Conservation (phyloP, 495 filamentous ascomycete genomes). For the Daldinia caldariorum region DNA sequence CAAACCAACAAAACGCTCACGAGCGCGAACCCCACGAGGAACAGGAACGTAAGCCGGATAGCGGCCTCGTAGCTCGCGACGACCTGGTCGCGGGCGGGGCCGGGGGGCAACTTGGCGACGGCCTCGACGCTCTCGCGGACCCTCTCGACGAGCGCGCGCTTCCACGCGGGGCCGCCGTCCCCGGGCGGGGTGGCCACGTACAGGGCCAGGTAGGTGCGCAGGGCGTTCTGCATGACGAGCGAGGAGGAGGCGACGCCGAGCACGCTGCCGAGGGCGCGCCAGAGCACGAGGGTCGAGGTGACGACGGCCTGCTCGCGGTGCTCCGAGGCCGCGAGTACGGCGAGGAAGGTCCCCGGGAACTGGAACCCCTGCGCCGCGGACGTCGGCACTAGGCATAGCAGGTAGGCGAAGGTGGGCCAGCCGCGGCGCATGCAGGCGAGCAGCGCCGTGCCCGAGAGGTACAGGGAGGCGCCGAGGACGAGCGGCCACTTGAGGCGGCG, state of each 20-base stretch:
- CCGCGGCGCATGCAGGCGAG: conserved; percentile 61
- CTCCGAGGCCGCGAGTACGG: conserved; percentile 71
- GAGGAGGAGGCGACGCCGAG: conserved; percentile 76
- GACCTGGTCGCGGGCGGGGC: conserved; percentile 57
- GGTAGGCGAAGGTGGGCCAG: conserved; percentile 67
- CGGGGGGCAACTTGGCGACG: conserved; percentile 49
- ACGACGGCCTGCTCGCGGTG: conserved; percentile 80
- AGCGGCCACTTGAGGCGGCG: conserved; percentile 71
- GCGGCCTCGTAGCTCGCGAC: conserved; percentile 67
- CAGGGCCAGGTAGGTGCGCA: conserved; percentile 66
- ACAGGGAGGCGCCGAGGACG: conserved; percentile 63
- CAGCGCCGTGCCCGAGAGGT: conserved; percentile 64
- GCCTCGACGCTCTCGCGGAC: conserved; percentile 57
- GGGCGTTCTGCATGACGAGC: conserved; percentile 77
- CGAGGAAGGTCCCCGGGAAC: conserved; percentile 72
- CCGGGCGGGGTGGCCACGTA: conserved; percentile 62
- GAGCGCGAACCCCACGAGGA: conserved; percentile 59
- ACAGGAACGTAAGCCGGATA: conserved; percentile 65
- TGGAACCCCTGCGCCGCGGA: conserved; percentile 73
- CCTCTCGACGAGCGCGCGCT: conserved; percentile 47
- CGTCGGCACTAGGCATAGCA: conserved; percentile 68
- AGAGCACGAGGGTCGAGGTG: conserved; percentile 74
- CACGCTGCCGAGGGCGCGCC: conserved; percentile 73
- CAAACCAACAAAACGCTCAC: conserved; percentile 62
- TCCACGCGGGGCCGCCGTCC: conserved; percentile 43